Conservation (phyloP, 2,329 filamentous ascomycete species). For the Lithohypha guttulata region DNA sequence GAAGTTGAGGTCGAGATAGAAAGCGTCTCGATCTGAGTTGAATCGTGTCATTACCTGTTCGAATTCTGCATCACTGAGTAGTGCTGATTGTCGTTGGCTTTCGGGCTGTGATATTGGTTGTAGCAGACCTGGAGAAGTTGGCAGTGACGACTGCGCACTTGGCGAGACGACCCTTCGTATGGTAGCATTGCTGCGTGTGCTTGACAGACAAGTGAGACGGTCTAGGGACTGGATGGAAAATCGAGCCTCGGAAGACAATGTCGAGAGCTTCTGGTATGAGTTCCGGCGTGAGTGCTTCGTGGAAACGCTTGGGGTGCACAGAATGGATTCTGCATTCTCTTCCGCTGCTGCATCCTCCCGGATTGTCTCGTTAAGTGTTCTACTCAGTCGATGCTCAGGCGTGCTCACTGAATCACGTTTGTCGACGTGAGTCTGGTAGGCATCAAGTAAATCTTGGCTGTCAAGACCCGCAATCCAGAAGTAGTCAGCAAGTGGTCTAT, state of each 20-base stretch:
- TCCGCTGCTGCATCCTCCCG: conserved; percentile 50
- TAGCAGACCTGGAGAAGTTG: conserved; percentile 22
- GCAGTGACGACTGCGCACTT: background rate
- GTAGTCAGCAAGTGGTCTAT: conserved; percentile 51
- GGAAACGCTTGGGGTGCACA: conserved; percentile 32
- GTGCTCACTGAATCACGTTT: conserved; percentile 19
- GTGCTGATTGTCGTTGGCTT: conserved; percentile 26
- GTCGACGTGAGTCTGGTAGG: conserved; percentile 22
- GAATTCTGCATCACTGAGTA: conserved; percentile 71
- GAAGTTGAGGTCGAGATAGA: conserved; percentile 84
- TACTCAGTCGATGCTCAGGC: conserved; percentile 29
- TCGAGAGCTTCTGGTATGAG: conserved; percentile 32
- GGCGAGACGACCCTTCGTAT: conserved; percentile 34
- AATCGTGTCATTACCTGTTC: conserved; percentile 90
- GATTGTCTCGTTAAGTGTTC: conserved; percentile 45
- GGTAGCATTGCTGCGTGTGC: conserved; percentile 55
- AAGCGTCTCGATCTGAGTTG: conserved; percentile 85
- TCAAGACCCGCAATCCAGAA: conserved; percentile 51
- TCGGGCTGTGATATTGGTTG: background rate
- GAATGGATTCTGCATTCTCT: conserved; percentile 32
- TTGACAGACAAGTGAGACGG: conserved; percentile 39
- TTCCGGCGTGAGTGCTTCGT: conserved; percentile 27
- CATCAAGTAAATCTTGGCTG: conserved; percentile 36
- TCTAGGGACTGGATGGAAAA: conserved; percentile 41
- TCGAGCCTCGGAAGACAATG: conserved; percentile 28